phyloP scores from a whole-genome alignment of 2,329 filamentous ascomycete species.

The Coleophoma eucalyptorum region DNA sequence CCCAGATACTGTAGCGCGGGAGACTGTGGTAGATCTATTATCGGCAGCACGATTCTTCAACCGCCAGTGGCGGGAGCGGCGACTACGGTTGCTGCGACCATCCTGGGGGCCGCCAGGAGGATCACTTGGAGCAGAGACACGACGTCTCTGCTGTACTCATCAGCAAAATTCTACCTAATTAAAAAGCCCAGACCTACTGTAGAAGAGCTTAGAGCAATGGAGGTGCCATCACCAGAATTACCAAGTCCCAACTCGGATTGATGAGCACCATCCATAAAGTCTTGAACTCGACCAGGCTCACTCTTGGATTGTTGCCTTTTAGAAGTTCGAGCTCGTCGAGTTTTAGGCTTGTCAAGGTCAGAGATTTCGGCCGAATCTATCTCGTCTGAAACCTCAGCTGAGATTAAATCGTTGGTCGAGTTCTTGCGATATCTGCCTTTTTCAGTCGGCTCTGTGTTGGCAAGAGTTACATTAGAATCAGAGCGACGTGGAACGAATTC shows the following conservation, averaged over 20 bases:
- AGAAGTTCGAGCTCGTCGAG: conserved; percentile 11
- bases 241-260: conserved; percentile 15
- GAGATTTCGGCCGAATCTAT: conserved; percentile 6
- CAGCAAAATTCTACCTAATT: conserved; percentile 3
- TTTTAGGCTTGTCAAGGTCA: conserved; percentile 9
- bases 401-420: conserved; percentile 4
- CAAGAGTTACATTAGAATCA: conserved; percentile 3
- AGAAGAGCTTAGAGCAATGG: conserved; percentile 7
- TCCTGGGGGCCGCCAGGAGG: conserved; percentile 14
- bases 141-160: conserved; percentile 16
- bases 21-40: conserved; percentile 6
- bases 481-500: conserved; percentile 30
- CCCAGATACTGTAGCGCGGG: conserved; percentile 7
- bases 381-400: conserved; percentile 4
- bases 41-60: conserved; percentile 18
- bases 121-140: conserved; percentile 25
- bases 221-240: conserved; percentile 17
- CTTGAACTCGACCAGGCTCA: conserved; percentile 15
- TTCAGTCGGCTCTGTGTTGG: conserved; percentile 8
- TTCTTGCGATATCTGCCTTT: conserved; percentile 17
- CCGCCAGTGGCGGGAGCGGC: conserved; percentile 24
- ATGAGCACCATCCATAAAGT: conserved; percentile 17
- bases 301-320: conserved; percentile 22
- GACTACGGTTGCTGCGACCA: conserved; percentile 10
- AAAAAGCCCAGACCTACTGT: conserved; percentile 7